phyloP scores from a whole-genome alignment of 2,329 filamentous ascomycete genomes.

The Aureobasidium sp. region DNA sequence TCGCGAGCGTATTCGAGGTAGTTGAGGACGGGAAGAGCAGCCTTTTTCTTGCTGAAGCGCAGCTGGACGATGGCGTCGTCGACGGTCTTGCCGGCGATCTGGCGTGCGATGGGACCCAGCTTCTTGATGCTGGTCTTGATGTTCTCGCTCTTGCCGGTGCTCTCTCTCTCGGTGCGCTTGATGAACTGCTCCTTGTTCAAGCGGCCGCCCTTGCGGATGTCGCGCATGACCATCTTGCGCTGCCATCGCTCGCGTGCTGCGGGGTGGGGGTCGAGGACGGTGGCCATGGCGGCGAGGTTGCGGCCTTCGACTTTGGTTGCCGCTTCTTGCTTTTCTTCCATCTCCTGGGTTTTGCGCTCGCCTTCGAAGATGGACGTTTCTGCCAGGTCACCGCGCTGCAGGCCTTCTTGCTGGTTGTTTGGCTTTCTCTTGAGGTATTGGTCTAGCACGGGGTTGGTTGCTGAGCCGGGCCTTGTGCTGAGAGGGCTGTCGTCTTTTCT shows the following conservation, averaged over 20 bases:
- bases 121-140: slow-evolving; percentile 90
- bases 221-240: slow-evolving; percentile 73
- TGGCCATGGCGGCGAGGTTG: slow-evolving; percentile 50
- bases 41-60: slow-evolving; percentile 91
- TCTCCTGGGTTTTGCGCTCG: slow-evolving; percentile 25
- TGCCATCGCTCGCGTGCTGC: slow-evolving; percentile 66
- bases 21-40: slow-evolving; percentile 68
- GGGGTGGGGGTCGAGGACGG: slow-evolving; percentile 69
- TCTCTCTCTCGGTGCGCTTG: slow-evolving; percentile 56
- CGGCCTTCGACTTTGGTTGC: slow-evolving; percentile 25
- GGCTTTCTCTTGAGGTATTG: slow-evolving; percentile 42
- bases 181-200: slow-evolving; percentile 61
- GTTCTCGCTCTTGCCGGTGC: slow-evolving; percentile 56
- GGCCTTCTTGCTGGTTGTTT: background rate
- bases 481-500: slow-evolving; percentile 17
- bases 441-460: slow-evolving; percentile 55
- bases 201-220: slow-evolving; percentile 61
- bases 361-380: slow-evolving; percentile 48
- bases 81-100: slow-evolving; percentile 88
- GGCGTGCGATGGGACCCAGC: slow-evolving; percentile 73
- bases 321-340: slow-evolving; percentile 21
- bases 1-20: slow-evolving; percentile 78
- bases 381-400: slow-evolving; percentile 39
- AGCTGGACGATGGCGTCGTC: slow-evolving; percentile 93
- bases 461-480: background rate